Base-by-base conservation (phyloP, 2,329 filamentous ascomycete species). In the Diaporthe sp. region DNA sequence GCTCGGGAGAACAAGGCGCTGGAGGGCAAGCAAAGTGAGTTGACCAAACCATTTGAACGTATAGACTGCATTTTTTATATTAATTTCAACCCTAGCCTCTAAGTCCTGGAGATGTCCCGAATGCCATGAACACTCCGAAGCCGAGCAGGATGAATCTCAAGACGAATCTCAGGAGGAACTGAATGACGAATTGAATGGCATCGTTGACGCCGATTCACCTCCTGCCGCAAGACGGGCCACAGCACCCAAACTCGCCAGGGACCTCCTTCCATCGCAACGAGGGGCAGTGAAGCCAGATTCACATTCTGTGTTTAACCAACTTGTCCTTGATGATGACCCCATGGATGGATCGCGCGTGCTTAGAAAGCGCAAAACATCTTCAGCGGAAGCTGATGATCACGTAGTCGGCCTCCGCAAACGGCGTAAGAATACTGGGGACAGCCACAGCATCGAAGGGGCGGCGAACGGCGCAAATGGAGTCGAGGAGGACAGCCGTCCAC, bases 341-440 rank as follows among this genome's bases (percentile, higher is more conserved):
- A 88, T 93, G 86, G 94, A 96, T 83, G 94, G 93, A 61, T 92
- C 94, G 12, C 92, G 95, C 72, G 90, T 94, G 44, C 86, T 98
- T 76, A 90, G 96, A 76, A 98, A 98, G 85, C 92, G 96, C 72
- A 98, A 96, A 83, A 93, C 94, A 25, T 95, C 94, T 1, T 93
- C 94, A 4, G 87, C 90, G 17, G 92, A 93, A 71, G 87, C 90
- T 20, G 92, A 93, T 67, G 87, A 94, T 77, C 88, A 93, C 78
- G 86, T 86, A 22, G 84, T 86, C 22, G 84, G 87, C 0, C 81
- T 88, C 49, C 88, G 89, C 76, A 92, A 91, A 82, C 87, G 91
- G 47, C 84, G 88, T 60, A 87, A 87, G 79, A 86, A 88, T 34
- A 84, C 85, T 0, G 85, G 85, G 0, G 86, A 86, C n/a, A 88